Base-by-base conservation (phyloP, 2,329 filamentous ascomycete genomes). In the Lasiodiplodia sp. region DNA sequence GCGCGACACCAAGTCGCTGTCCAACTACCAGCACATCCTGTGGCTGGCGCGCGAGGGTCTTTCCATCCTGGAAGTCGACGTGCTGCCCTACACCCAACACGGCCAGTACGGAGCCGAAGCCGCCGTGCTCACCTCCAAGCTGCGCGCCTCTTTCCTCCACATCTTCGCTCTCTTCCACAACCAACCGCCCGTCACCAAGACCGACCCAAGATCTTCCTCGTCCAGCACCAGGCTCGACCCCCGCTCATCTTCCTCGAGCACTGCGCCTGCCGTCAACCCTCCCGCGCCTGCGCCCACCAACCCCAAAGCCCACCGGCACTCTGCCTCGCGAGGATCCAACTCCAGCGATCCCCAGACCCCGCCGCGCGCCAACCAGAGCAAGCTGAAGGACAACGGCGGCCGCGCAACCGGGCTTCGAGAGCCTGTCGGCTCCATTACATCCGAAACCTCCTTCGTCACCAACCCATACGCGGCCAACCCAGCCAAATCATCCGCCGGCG, bases 141-240 rank as follows among this genome's bases (percentile, higher is more conserved):
- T 99, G 16, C 90, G 93, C 70, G 96, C 96, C 18, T 97, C 93
- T 23, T 97, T 98, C 78, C 96, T 96, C 75, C 95, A 99, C 82
- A 93, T 99, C 72, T 97, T 97, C 78, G 96, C 97, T 66, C 87
- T 98, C 14, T 98, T 97, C 77, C 93, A 97, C 82, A 97, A 97
- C 80, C 89, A 93, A 66, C 95, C 95, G 0, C 86, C 91, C 0
- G 87, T 97, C 68, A 60, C 68, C 18, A 58, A 60, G 21, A 52
- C 34, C 31, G 31, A 38, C 28, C 62, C 52, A 7, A 58, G 62
- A 60, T 69, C 90, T 89, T 55, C 83, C 12, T 14, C 64, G 8
- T n/a, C 64, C 12, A 37, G 44, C n/a, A 28, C 37, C 23, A 38
- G 38, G 51, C 28, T 38, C 47, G 31, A 52, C 31, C 47, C 10